Base-by-base conservation (phyloP, 2,329 filamentous ascomycete species). In the Aschersonia sp. region DNA sequence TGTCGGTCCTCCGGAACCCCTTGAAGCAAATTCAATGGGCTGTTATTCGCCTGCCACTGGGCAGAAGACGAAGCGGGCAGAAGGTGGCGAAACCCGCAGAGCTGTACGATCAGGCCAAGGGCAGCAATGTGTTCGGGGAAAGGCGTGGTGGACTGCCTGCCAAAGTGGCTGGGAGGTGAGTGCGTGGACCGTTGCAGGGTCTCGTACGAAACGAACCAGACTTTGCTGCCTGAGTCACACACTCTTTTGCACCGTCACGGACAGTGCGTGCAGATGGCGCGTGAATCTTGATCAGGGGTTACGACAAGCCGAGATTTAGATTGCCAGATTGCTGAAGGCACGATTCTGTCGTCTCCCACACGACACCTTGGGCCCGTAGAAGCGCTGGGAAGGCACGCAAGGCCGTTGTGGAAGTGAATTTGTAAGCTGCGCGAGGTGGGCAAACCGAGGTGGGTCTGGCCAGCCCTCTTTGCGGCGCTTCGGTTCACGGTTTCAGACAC, bases 151-250 rank as follows among this genome's bases (percentile, higher is more conserved):
- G 49, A 45, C 43, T 43, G 49, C 43, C 32, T 33, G 44, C 42
- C 30, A 46, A 32, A 37, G 42, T 42, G 46, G 44, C 35, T 43
- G 49, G 49, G 43, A 53, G 45, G 46, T 46, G 43, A 41, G 29
- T 29, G 35, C 10, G 35, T 30, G 45, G 37, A 30, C 33, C 14
- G 35, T 42, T 46, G 39, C 42, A 45, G 49, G 45, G 32, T 47
- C 46, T 45, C 14, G 31, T 30, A 42, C 47, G 50, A 46, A 48
- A 37, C 32, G 42, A 44, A 45, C 5, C 5, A 46, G 49, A 51
- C 52, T 49, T 62, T 60, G 60, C 55, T 63, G 62, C 62, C 62
- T 65, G 59, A 63, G 61, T 63, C 60, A 61, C 52, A 57, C 56
- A 59, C 46, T 12, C 35, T 37, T 37, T 37, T 37, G 8, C 35